Percentiles rank a stretch among this genome's conserved stretches.
Conservation (phyloP, 2,329 filamentous ascomycete species). For the Pseudocercospora macadamiae region DNA sequence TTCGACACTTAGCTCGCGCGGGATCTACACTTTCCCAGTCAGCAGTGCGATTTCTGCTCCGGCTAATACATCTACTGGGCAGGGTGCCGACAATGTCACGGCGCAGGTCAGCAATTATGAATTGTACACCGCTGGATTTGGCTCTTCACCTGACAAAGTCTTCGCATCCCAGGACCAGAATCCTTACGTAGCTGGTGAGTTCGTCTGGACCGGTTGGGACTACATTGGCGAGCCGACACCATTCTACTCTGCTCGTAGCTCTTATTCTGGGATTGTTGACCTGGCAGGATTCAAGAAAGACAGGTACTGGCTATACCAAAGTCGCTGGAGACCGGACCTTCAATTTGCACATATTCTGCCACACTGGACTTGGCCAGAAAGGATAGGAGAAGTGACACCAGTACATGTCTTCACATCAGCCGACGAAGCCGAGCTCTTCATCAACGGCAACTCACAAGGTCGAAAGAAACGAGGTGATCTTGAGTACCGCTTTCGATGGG, state of each 20-base stretch:
- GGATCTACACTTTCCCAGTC: constrained; percentile 59
- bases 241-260: constrained; percentile 53
- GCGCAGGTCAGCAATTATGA: constrained; percentile 56
- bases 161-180: constrained; percentile 54
- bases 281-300: constrained; percentile 62
- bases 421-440: constrained; percentile 59
- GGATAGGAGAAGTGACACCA: constrained; percentile 53
- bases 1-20: constrained; percentile 54
- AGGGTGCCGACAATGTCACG: constrained; percentile 44
- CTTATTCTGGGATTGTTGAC: constrained; percentile 62
- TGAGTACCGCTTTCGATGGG: constrained; percentile 59
- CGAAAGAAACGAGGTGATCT: constrained; percentile 40
- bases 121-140: constrained; percentile 53
- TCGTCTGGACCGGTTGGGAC: constrained; percentile 57
- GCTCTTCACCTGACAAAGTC: constrained; percentile 57
- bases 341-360: constrained; percentile 57
- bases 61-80: constrained; percentile 38
- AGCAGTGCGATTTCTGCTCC: constrained; percentile 43
- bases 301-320: constrained; percentile 59
- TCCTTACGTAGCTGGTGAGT: constrained; percentile 58
- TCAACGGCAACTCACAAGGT: constrained; percentile 55
- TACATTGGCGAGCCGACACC: constrained; percentile 57
- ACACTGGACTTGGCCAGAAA: constrained; percentile 60
- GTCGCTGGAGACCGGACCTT: constrained; percentile 55
- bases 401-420: constrained; percentile 58